These are phyloP conservation scores for Cutaneotrichosporon cyanovorans DNA, from an alignment of 1,284 basidiomycete species.

Conservation along the genomic window DNA sequence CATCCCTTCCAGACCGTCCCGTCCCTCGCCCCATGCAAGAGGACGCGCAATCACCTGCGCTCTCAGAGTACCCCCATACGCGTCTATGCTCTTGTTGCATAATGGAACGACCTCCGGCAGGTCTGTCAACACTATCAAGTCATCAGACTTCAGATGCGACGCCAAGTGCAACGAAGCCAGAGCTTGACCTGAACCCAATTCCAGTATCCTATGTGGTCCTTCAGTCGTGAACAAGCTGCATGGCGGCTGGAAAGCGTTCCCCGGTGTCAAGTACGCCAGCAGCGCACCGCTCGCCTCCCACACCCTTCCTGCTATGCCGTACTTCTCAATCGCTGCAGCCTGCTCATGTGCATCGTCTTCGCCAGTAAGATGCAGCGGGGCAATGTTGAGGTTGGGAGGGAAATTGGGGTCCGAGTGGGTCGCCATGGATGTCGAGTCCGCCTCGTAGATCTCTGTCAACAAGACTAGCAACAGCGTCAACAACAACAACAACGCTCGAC, in stretches of 20 bases:
- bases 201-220: slow-evolving; percentile 24
- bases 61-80: neutral
- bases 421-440: neutral
- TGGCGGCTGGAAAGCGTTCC: slow-evolving; percentile 25
- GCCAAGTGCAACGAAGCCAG: slow-evolving; percentile 38
- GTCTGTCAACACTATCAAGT: slow-evolving; percentile 36
- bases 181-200: slow-evolving; percentile 43
- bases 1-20: slow-evolving; percentile 7
- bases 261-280: slow-evolving; percentile 35
- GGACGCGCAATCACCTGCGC: slow-evolving; percentile 21
- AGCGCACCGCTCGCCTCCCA: slow-evolving; percentile 41
- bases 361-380: slow-evolving; percentile 22
- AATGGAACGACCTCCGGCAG: slow-evolving; percentile 38
- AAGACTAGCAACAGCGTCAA: too few relatives aligned
- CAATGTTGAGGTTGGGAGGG: slow-evolving; percentile 39
- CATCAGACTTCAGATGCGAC: slow-evolving; percentile 16
- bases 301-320: slow-evolving; percentile 43
- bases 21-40: slow-evolving; percentile 35
- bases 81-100: slow-evolving; percentile 25
- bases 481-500: neutral
- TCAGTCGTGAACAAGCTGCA: slow-evolving; percentile 30
- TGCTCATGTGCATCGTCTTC: slow-evolving; percentile 22
- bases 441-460: too few relatives aligned
- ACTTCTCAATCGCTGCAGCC: slow-evolving; percentile 29
- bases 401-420: slow-evolving; percentile 37